Evolutionary conservation across 2,329 filamentous ascomycete species (phyloP).

Genomic region (Xylaria digitata): DNA sequence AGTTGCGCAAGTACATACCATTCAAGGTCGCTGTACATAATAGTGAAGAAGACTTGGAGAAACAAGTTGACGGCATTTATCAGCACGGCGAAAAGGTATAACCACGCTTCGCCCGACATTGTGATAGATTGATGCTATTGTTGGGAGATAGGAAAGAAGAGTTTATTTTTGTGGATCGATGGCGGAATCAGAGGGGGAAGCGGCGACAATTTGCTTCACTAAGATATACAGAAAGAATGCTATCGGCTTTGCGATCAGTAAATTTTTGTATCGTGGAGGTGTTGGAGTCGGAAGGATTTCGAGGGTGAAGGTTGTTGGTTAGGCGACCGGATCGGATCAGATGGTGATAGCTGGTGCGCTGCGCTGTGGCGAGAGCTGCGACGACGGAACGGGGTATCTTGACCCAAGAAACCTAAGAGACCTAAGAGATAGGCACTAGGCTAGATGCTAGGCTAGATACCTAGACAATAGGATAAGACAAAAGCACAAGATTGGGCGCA

Average conservation of each 20-base stretch:
- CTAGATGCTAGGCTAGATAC: too few species aligned
- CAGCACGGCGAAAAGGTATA: slow-evolving; percentile 96
- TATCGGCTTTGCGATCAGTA: slow-evolving; percentile 12
- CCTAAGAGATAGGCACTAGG: too few species aligned
- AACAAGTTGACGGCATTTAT: slow-evolving; percentile 99
- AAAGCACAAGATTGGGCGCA: slow-evolving; percentile 1
- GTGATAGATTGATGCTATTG: slow-evolving; percentile 46
- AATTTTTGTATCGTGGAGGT: not conserved
- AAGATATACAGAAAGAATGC: not conserved
- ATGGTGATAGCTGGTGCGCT: slow-evolving; percentile 9
- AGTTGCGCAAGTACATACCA: slow-evolving; percentile 72
- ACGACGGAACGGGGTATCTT: slow-evolving; percentile 18
- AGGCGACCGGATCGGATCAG: slow-evolving; percentile 20
- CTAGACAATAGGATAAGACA: not conserved
- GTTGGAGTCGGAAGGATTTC: not conserved
- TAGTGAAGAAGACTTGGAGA: slow-evolving; percentile 99
- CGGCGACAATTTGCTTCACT: not conserved
- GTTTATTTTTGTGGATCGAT: slow-evolving; percentile 20
- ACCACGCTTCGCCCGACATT: slow-evolving; percentile 98
- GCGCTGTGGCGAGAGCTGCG: slow-evolving; percentile 20
- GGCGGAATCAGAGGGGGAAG: not conserved
- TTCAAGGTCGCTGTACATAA: slow-evolving; percentile 99
- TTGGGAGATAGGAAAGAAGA: slow-evolving; percentile 10
- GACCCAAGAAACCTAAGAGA: slow-evolving; percentile 1
- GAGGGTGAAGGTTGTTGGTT: slow-evolving; percentile 15